Percentiles rank a stretch among this genome's conserved stretches.
Conservation (phyloP, 129 eudicot species). For the Flaveria robusta region DNA sequence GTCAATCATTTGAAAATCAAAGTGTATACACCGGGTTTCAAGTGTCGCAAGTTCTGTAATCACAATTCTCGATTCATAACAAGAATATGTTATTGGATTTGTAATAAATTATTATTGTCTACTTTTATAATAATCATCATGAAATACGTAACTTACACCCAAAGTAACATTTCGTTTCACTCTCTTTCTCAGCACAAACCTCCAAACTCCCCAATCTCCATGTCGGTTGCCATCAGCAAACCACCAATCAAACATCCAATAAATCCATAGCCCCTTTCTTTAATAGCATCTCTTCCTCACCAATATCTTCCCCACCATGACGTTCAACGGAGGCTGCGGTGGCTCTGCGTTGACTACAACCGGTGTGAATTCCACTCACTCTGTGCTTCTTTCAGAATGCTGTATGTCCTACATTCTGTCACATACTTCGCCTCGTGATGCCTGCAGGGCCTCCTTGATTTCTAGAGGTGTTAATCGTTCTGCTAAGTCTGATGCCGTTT, state of each 20-base stretch:
- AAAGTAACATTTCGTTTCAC: neutral
- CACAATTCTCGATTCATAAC: too few relatives aligned
- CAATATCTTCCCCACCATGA: neutral
- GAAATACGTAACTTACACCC: neutral
- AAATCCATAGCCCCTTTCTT: neutral
- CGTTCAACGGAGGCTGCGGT: conserved; percentile 6
- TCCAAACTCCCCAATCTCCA: conserved; percentile 26
- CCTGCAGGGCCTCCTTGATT: conserved; percentile 42
- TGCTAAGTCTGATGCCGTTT: conserved; percentile 54
- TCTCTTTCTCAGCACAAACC: neutral
- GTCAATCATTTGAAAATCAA: too few relatives aligned
- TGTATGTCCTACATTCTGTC: conserved; percentile 49
- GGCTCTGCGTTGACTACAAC: neutral
- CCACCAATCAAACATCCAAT: conserved; percentile 34
- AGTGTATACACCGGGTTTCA: too few relatives aligned
- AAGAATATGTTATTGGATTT: too few relatives aligned
- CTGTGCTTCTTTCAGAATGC: conserved; percentile 45
- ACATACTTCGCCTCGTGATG: conserved; percentile 58
- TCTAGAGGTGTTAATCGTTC: conserved; percentile 45
- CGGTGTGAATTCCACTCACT: neutral
- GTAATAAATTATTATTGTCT: too few relatives aligned
- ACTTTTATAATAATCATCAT: neutral
- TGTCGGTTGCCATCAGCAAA: conserved; percentile 22
- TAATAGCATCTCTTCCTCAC: too few relatives aligned
- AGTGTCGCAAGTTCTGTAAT: too few relatives aligned